Percentiles rank a stretch among this genome's conserved stretches.
Evolutionary conservation across 805 yeast species (phyloP).

Genomic region (Maudiozyma pseudohumilis): DNA sequence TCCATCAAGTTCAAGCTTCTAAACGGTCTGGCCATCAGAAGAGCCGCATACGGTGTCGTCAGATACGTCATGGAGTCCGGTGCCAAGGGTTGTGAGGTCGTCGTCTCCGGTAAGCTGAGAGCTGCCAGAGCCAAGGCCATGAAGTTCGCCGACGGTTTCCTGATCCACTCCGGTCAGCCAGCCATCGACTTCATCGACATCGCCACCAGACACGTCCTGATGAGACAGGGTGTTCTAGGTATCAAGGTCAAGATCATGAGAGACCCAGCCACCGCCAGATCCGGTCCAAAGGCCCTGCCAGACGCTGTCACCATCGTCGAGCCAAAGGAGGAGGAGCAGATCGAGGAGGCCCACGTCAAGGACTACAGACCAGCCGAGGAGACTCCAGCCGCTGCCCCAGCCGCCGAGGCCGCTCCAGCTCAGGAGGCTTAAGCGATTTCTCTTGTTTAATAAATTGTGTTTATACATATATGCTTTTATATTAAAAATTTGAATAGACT

Average conservation of each 20-base stretch:
- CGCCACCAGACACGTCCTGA: constrained; percentile 98
- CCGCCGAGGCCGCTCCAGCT: constrained; percentile 5
- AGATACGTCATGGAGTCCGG: constrained; percentile 99
- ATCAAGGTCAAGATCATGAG: constrained; percentile 99
- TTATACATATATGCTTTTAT: neutral
- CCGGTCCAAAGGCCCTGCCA: constrained; percentile 88
- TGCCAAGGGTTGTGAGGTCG: constrained; percentile 99
- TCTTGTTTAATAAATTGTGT: neutral
- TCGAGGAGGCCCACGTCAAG: constrained; percentile 74
- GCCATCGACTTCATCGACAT: constrained; percentile 95
- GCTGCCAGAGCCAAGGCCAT: constrained; percentile 99
- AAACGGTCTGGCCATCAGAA: constrained; percentile 98
- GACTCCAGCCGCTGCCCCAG: constrained; percentile 18
- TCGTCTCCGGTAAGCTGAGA: constrained; percentile 98
- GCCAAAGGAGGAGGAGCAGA: constrained; percentile 87
- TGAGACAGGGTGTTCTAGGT: constrained; percentile 99
- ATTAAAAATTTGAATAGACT: neutral
- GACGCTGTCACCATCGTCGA: constrained; percentile 87
- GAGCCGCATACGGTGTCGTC: constrained; percentile 99
- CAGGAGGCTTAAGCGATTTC: neutral
- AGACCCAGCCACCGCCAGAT: constrained; percentile 83
- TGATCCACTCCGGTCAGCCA: constrained; percentile 99
- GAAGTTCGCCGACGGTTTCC: constrained; percentile 99
- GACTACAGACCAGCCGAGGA: constrained; percentile 45
- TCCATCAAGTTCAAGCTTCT: constrained; percentile 95